phyloP scores from a whole-genome alignment of 148 eudicot genomes.

The Rhododendron henanense region DNA sequence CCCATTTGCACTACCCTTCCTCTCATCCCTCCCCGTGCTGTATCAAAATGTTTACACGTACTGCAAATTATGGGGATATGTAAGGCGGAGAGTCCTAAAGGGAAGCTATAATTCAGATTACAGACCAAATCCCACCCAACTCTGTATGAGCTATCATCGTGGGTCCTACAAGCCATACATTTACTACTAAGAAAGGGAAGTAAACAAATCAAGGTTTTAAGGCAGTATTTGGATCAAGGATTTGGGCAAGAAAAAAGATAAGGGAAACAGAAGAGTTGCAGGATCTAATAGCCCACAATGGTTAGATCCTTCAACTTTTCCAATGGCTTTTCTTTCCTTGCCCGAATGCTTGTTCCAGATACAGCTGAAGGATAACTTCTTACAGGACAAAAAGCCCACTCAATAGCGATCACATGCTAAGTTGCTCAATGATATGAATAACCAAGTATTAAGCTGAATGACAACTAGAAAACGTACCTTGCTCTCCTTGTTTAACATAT shows the following conservation, averaged over 20 bases:
- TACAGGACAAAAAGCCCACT: not conserved
- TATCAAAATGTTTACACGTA: not conserved
- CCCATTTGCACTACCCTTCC: no score
- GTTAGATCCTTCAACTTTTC: not conserved
- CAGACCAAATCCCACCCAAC: no score
- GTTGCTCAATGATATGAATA: not conserved
- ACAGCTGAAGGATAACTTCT: not conserved
- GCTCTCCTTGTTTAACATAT: not conserved
- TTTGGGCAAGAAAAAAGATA: not conserved
- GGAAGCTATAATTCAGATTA: not conserved
- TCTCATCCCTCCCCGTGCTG: no score
- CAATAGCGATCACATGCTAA: not conserved
- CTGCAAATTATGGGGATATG: not conserved
- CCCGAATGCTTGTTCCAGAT: not conserved
- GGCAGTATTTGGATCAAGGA: not conserved
- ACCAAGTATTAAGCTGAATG: not conserved
- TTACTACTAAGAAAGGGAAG: no score
- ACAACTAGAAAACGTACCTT: conserved; percentile 4
- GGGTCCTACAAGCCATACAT: no score
- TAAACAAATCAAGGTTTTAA: not conserved
- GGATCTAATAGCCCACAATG: not conserved
- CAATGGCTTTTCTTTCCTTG: not conserved
- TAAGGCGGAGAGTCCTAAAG: not conserved
- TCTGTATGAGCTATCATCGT: no score
- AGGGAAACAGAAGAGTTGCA: not conserved